Evolutionary conservation across 2,329 filamentous ascomycete genomes (phyloP).

Genomic region (Aspergillus amoenus): DNA sequence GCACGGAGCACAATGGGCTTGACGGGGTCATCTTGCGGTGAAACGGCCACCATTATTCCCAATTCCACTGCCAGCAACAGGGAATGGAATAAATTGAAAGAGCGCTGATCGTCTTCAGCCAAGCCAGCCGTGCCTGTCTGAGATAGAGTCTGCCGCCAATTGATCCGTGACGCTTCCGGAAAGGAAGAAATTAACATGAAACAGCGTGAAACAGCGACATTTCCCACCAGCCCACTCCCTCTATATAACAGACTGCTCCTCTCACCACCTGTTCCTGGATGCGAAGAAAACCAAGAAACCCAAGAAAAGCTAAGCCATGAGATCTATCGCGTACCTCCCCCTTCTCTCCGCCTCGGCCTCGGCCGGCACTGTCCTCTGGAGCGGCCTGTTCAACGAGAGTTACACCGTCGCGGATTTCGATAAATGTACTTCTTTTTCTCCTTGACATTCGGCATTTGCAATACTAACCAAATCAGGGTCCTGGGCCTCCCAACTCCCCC

Average conservation of each 20-base stretch:
- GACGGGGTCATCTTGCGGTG: too few species aligned
- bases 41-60: too few species aligned
- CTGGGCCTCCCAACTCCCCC: slow-evolving; percentile 66
- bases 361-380: slow-evolving; percentile 28
- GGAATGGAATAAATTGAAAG: too few species aligned
- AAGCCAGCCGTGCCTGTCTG: neutral
- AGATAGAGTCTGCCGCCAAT: neutral
- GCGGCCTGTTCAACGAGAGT: slow-evolving; percentile 27
- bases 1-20: too few species aligned
- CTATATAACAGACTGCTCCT: neutral
- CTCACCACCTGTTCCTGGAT: neutral
- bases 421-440: slow-evolving; percentile 18
- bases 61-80: too few species aligned
- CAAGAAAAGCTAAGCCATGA: slow-evolving; percentile 12
- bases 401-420: slow-evolving; percentile 25
- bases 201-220: neutral
- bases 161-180: neutral
- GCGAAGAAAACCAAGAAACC: too few species aligned
- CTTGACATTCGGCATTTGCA: too few species aligned
- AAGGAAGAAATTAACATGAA: neutral
- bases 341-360: slow-evolving; percentile 7
- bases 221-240: neutral
- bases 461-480: slow-evolving; percentile 46
- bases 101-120: too few species aligned
- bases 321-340: slow-evolving; percentile 6